These are phyloP conservation scores for Volvox carteri DNA, from an alignment of 163 green algal species.

Conservation along the genomic window DNA sequence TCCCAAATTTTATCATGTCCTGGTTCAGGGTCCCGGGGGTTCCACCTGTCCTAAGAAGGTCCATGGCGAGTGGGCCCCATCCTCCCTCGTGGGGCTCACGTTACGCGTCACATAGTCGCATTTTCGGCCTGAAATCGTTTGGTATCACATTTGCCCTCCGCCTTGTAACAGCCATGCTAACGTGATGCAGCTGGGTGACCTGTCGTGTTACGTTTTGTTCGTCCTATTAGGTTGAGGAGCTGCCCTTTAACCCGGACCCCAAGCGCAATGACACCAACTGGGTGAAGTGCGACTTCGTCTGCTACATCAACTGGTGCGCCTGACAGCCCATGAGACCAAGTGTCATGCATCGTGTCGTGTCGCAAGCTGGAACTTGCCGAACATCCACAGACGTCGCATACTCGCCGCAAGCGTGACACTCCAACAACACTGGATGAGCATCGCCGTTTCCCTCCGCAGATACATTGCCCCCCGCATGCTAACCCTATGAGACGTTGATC, in stretches of 20 bases:
- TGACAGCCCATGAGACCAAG: background rate
- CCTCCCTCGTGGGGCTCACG: too few relatives aligned
- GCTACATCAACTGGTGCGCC: slow-evolving; percentile 61
- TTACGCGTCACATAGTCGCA: too few relatives aligned
- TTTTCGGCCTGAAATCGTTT: too few relatives aligned
- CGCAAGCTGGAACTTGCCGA: background rate
- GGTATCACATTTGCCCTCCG: too few relatives aligned
- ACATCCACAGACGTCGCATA: background rate
- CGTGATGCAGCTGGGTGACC: too few relatives aligned
- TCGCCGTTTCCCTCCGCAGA: background rate
- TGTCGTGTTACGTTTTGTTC: too few relatives aligned
- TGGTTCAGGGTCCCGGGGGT: too few relatives aligned
- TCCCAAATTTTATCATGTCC: too few relatives aligned
- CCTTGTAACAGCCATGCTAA: too few relatives aligned
- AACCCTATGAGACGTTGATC: too few relatives aligned
- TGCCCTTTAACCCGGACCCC: slow-evolving; percentile 41
- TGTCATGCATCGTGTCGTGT: background rate
- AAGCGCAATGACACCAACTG: slow-evolving; percentile 52
- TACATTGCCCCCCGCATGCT: background rate
- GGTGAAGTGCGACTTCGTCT: slow-evolving; percentile 52
- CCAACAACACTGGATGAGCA: background rate
- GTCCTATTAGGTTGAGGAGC: slow-evolving; percentile 48
- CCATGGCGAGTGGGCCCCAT: too few relatives aligned
- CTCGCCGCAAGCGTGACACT: background rate
- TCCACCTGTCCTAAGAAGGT: too few relatives aligned